Percentiles rank a stretch among this genome's conserved stretches.
Evolutionary conservation across 2,329 filamentous ascomycete species (phyloP).

Genomic region (Ampelomyces quisqualis): DNA sequence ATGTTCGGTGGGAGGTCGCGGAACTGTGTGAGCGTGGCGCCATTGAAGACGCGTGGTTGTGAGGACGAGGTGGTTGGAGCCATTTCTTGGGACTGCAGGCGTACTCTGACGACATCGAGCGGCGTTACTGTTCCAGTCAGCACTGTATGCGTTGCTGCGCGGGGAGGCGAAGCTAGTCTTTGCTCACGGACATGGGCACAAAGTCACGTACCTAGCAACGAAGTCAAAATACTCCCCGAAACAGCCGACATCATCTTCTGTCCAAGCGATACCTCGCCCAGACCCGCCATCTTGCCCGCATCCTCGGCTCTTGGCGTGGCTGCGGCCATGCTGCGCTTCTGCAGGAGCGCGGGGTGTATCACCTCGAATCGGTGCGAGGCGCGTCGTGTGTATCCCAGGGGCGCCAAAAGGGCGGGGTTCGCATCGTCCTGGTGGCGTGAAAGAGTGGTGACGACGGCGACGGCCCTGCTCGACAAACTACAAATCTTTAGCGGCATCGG

Average conservation of each 20-base stretch:
- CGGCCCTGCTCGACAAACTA: slow-evolving; percentile 11
- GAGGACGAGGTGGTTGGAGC: slow-evolving; percentile 53
- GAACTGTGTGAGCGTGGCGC: slow-evolving; percentile 47
- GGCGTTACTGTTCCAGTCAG: slow-evolving; percentile 69
- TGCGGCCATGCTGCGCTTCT: slow-evolving; percentile 27
- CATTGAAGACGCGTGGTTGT: slow-evolving; percentile 45
- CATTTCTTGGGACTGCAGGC: slow-evolving; percentile 80
- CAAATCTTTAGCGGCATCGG: slow-evolving; percentile 19
- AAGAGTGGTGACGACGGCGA: slow-evolving; percentile 25
- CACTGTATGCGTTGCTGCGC: no score
- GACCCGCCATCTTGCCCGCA: slow-evolving; percentile 44
- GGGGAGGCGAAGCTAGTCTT: no score
- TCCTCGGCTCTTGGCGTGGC: slow-evolving; percentile 43
- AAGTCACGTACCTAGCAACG: slow-evolving; percentile 78
- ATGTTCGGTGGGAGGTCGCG: slow-evolving; percentile 77
- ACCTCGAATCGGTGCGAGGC: slow-evolving; percentile 33
- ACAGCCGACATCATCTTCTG: slow-evolving; percentile 97
- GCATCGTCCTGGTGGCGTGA: slow-evolving; percentile 29
- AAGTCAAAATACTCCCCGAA: slow-evolving; percentile 85
- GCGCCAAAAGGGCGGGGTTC: slow-evolving; percentile 24
- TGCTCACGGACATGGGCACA: no score
- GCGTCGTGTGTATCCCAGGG: slow-evolving; percentile 23
- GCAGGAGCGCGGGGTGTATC: slow-evolving; percentile 21
- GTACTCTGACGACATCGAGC: slow-evolving; percentile 93
- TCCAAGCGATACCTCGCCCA: slow-evolving; percentile 70